Evolutionary conservation across 345 rosid species (phyloP).

Genomic region (Eucalyptus virginea): DNA sequence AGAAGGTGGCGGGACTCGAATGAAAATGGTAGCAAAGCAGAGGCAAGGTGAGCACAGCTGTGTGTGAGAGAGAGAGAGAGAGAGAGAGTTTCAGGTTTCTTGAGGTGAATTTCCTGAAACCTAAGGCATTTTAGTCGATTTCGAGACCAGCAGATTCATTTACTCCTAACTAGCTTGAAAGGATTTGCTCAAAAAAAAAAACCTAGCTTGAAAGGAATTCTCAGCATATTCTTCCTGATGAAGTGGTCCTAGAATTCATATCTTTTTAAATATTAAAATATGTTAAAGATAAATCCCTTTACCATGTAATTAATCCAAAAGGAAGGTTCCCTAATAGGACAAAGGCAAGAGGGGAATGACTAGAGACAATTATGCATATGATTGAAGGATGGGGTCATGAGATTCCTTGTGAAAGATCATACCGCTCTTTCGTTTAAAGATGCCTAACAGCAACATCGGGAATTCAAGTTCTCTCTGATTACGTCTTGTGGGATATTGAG

Average conservation of each 20-base stretch:
- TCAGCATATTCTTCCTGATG: too few species aligned
- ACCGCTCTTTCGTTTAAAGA: neutral
- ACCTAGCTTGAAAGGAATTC: neutral
- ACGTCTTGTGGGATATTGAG: neutral
- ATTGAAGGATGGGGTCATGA: neutral
- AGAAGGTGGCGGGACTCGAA: neutral
- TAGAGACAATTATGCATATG: neutral
- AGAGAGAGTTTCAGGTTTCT: neutral
- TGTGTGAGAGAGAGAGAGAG: neutral
- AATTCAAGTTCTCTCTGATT: neutral
- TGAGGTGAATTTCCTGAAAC: neutral
- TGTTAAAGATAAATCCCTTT: neutral
- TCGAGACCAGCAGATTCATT: neutral
- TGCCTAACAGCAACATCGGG: accelerated
- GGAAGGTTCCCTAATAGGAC: neutral
- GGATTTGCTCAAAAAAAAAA: too few species aligned
- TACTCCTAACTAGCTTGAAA: neutral
- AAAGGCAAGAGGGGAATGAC: neutral
- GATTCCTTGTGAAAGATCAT: neutral
- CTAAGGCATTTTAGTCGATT: neutral
- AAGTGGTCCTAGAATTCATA: neutral
- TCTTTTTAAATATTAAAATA: neutral
- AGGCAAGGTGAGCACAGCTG: neutral
- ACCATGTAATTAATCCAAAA: neutral
- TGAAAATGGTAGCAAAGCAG: neutral